These are phyloP conservation scores for Jimgerdemannia flammicorona DNA, from an alignment of 192 early-diverging fungal species.

Conservation along the genomic window DNA sequence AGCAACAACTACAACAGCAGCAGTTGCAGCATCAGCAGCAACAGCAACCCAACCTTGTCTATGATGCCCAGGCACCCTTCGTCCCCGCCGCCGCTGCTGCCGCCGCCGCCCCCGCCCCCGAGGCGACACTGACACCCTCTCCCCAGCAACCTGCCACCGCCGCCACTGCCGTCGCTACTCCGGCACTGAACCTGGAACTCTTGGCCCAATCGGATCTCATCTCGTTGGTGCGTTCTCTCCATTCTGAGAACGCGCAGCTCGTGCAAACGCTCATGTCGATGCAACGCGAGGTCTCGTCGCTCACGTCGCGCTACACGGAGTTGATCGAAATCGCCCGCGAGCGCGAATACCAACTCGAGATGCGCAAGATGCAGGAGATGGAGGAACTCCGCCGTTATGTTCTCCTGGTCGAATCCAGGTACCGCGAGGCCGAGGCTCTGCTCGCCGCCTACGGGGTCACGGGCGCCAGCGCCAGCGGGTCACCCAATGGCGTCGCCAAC, in stretches of 20 bases:
- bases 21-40: too few relatives aligned
- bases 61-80: too few relatives aligned
- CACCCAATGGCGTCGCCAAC: constrained; percentile 20
- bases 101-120: too few relatives aligned
- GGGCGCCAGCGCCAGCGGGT: constrained; percentile 28
- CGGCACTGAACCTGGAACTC: neutral
- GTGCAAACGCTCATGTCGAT: constrained; percentile 35
- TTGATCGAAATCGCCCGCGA: constrained; percentile 38
- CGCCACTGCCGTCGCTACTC: neutral
- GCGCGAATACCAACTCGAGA: constrained; percentile 39
- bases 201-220: neutral
- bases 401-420: constrained; percentile 25
- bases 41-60: too few relatives aligned
- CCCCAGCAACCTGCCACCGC: neutral
- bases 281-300: constrained; percentile 46
- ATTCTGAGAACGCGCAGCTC: constrained; percentile 40
- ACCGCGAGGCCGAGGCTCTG: constrained; percentile 21
- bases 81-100: too few relatives aligned
- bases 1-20: too few relatives aligned
- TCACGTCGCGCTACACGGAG: constrained; percentile 38
- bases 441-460: constrained; percentile 12
- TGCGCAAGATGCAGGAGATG: constrained; percentile 44
- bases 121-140: too few relatives aligned
- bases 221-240: constrained; percentile 14
- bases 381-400: constrained; percentile 48